Percentiles rank a stretch among this genome's conserved stretches.
phyloP scores from a whole-genome alignment of 208 protist species.

The Tritrichomonas musculus region DNA sequence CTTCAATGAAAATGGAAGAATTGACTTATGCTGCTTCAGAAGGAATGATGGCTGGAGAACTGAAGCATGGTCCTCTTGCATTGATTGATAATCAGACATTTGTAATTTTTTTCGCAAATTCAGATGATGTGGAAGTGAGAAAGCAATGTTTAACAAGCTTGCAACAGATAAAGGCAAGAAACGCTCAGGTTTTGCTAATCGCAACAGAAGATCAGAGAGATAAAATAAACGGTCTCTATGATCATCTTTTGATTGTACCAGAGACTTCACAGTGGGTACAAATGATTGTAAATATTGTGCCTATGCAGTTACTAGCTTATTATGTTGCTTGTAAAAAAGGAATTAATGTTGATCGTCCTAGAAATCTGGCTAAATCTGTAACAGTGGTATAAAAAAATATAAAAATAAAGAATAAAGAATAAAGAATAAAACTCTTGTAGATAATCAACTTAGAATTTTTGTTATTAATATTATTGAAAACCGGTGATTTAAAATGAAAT shows the following conservation, averaged over 20 bases:
- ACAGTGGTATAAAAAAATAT: slow-evolving; percentile 42
- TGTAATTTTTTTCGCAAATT: background rate
- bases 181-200: background rate
- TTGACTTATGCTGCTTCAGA: slow-evolving; percentile 45
- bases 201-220: background rate
- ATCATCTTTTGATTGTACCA: background rate
- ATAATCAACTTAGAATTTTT: too few relatives aligned
- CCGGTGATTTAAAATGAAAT: too few relatives aligned
- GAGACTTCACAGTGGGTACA: slow-evolving; percentile 27
- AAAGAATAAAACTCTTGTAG: too few relatives aligned
- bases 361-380: slow-evolving; percentile 45
- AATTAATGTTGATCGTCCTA: slow-evolving; percentile 46
- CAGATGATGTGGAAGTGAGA: background rate
- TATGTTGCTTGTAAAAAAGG: slow-evolving; percentile 35
- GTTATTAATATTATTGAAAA: too few relatives aligned
- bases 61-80: slow-evolving; percentile 42
- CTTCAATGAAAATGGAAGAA: slow-evolving; percentile 46
- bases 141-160: background rate
- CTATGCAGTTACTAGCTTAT: slow-evolving; percentile 44
- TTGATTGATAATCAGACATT: background rate
- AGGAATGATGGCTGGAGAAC: slow-evolving; percentile 38
- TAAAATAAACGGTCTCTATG: background rate
- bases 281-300: slow-evolving; percentile 38
- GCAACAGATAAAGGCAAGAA: slow-evolving; percentile 24
- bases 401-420: background rate